Percentiles rank a stretch among this genome's conserved stretches.
Evolutionary conservation across 805 yeast species (phyloP).

Genomic region (Sugiyamaella floridensis): DNA sequence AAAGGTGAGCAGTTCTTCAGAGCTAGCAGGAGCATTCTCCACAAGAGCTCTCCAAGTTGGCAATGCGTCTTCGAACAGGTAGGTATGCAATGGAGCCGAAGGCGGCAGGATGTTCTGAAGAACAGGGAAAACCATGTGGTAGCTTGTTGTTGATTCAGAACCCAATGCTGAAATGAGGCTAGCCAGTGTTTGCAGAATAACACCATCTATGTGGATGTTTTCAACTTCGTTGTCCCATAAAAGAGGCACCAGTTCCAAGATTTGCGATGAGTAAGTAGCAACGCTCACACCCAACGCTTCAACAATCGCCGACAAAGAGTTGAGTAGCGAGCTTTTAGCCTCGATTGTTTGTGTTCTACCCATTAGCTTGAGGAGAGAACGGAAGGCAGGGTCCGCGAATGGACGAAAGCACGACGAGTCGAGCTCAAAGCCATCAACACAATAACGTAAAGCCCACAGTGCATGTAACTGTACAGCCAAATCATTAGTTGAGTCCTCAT

Average conservation of each 20-base stretch:
- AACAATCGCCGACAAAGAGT: constrained; percentile 53
- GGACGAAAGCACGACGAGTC: constrained; percentile 53
- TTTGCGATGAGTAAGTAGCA: constrained; percentile 25
- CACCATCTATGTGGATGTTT: constrained; percentile 31
- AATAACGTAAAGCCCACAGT: constrained; percentile 56
- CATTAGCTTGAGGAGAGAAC: constrained; percentile 42
- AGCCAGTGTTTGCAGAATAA: constrained; percentile 32
- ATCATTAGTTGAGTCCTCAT: constrained; percentile 47
- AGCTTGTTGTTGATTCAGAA: constrained; percentile 14
- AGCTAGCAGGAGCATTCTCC: constrained; percentile 48
- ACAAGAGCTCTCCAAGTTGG: constrained; percentile 74
- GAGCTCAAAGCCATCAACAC: constrained; percentile 85
- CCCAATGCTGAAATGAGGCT: constrained; percentile 27
- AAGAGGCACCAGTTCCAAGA: constrained; percentile 49
- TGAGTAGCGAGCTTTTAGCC: constrained; percentile 65
- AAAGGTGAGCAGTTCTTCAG: constrained; percentile 37
- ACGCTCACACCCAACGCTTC: constrained; percentile 29
- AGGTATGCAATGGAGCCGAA: constrained; percentile 44
- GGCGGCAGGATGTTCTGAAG: constrained; percentile 57
- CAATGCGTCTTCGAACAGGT: constrained; percentile 77
- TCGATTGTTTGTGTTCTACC: constrained; percentile 52
- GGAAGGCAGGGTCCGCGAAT: constrained; percentile 47
- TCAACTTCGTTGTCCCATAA: constrained; percentile 56
- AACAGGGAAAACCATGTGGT: constrained; percentile 44
- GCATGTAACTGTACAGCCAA: constrained; percentile 76